phyloP scores from a whole-genome alignment of 495 filamentous ascomycete genomes.

The Neurospora sp. region DNA sequence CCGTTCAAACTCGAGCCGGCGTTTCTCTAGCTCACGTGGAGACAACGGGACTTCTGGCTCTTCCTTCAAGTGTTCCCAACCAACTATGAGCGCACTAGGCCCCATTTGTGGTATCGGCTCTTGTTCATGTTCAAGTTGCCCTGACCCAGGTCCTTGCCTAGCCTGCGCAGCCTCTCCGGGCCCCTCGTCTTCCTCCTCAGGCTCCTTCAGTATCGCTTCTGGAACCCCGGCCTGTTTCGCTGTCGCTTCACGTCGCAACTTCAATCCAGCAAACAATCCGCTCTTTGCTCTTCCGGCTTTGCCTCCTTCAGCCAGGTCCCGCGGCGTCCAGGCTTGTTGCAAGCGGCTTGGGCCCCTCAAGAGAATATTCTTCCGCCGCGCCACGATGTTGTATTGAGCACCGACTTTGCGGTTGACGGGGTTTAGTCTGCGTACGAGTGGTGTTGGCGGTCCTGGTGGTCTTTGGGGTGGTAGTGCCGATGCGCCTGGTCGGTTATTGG shows the following conservation, averaged over 20 bases:
- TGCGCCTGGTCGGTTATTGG: background rate
- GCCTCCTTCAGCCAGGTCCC: background rate
- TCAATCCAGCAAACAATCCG: background rate
- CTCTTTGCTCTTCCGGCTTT: background rate
- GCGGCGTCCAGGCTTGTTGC: background rate
- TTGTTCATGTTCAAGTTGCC: background rate
- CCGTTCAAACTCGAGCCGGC: background rate
- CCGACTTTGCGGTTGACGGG: background rate
- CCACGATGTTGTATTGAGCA: background rate
- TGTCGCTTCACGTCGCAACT: background rate
- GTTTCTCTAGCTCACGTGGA: background rate
- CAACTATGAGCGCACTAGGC: background rate
- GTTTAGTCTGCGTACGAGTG: background rate
- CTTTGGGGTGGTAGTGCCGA: background rate
- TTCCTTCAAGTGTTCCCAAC: background rate
- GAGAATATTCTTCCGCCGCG: background rate
- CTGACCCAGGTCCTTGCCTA: background rate
- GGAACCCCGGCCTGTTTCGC: background rate
- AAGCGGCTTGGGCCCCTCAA: background rate
- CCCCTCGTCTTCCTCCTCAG: background rate
- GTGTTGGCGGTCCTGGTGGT: background rate
- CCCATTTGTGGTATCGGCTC: background rate
- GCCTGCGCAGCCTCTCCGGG: background rate
- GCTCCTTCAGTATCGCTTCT: background rate
- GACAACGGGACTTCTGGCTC: background rate